Base-by-base conservation (phyloP, 441 rosid species). In the Codiaeum variegatum region DNA sequence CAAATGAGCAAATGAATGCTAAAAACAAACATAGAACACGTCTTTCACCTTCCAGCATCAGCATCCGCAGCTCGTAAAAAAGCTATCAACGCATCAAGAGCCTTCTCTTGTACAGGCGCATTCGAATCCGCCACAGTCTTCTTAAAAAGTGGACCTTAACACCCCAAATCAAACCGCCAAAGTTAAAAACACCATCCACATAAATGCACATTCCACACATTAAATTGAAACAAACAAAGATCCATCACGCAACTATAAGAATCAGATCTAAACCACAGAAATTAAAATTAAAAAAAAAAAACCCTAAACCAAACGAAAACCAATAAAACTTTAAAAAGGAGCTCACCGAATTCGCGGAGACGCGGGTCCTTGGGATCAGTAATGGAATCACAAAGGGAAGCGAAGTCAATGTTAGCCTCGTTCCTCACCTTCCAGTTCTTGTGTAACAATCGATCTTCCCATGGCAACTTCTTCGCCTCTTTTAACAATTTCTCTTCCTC, bases 81-180 rank as follows among this genome's bases (percentile, higher is more conserved):
- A n/a, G 97, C 97, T 75, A 93, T 85, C 84, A 96, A 81, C 31
- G 98, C 96, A 84, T 96, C 99, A 9, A 96, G 89, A 31, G 95
- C 99, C 81, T 91, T 96, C 84, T 96, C 99, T 82, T 96, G 99
- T 70, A 91, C 99, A 63, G 99, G 98, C 26, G 99, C 99, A 88
- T 96, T 96, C 0, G 99, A 83, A 86, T 96, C 99, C 67, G 97
- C 94, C 72, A 96, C 94, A 12, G 92, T 85, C 87, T 96, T 96
- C 80, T 75, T 90, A 68, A 96, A 96, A 69, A 96, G 79, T 23
- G 87, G 98, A 74, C 91, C 99, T 32, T 96, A 77, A 67, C 58
- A 38, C 24, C 70, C 66, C 64, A 54, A 73, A 76, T 4, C 0
- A 42, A 59, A 67, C 73, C 24, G 34, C 59, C 69, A 26, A 64